Evolutionary conservation across 1,139 yeast species (phyloP), one percentile per base, ranked within the genome.

Genomic region (Kluyveromyces sp.): DNA sequence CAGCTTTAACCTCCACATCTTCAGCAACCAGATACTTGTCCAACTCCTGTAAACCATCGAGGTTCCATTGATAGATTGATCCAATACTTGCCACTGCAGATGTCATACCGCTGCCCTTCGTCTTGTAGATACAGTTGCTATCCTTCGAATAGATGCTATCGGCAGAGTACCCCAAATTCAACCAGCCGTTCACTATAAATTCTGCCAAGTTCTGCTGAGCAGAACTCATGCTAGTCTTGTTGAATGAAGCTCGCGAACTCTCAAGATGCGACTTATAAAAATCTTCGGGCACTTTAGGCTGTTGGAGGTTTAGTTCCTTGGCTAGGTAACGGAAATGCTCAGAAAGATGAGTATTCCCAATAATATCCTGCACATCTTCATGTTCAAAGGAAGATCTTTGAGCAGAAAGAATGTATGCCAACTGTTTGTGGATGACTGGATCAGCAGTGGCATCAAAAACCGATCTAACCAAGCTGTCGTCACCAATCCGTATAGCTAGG

Each of bases 141-240:
- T 80, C 86, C 39, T 84, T 84, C 49, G 81, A 77, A 50, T 89
- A 70, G 52, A 89, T 72, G 63, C 86, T 87, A 64, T 92, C 97
- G 43, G 77, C 74, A 49, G 95, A 89, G 60, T 78, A 89, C 46
- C 98, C 98, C 55, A 92, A 77, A 65, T 92, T 94, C 53, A 88
- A 75, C 62, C 89, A 87, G 3, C 92, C 85, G 61, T 88, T 94
- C 42, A 89, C 97, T 66, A 94, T 92, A 16, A 94, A 78, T 4
- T 95, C 81, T n/a, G 97, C 98, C 57, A 92, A 73, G 63, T 89
- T 92, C 65, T 92, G 97, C 62, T 88, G 89, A 16, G 96, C 96
- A 36, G 96, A 85, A 64, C 88, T 96, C 52, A 88, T 71, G n/a
- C 83, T 76, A 2, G 72, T 61, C 2, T 69, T 67, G 3, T 83